Evolutionary conservation across 163 green algal genomes (phyloP).

Genomic region (Dunaliella salina): DNA sequence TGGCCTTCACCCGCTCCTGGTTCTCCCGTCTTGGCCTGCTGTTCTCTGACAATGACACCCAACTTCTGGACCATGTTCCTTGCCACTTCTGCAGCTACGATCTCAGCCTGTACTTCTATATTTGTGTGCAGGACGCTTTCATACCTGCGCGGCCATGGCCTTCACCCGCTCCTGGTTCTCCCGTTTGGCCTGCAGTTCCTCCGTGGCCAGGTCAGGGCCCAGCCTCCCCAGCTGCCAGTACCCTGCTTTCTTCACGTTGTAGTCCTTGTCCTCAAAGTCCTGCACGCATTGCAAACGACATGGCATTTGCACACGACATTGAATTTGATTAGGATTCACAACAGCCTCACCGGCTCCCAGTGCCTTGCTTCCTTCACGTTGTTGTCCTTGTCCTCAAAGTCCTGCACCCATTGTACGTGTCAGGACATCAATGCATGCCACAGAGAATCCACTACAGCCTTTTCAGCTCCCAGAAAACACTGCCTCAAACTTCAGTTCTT

Average conservation of each 20-base stretch:
- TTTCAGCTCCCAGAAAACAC: no score
- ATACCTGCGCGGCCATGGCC: constrained; percentile 5
- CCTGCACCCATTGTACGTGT: constrained; percentile 19
- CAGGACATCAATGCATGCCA: no score
- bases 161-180: constrained; percentile 7
- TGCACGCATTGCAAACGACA: neutral
- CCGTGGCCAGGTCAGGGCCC: constrained; percentile 58
- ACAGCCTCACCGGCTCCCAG: constrained; percentile 66
- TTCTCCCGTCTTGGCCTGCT: no score
- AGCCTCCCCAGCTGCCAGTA: constrained; percentile 75
- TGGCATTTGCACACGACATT: neutral
- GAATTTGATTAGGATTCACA: no score
- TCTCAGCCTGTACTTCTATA: no score
- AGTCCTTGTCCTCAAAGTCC: constrained; percentile 63
- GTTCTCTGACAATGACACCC: no score
- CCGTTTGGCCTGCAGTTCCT: constrained; percentile 60
- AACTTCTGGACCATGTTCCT: no score
- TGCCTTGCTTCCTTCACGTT: constrained; percentile 63
- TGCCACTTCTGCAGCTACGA: neutral
- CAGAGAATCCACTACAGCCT: no score
- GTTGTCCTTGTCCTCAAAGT: constrained; percentile 63
- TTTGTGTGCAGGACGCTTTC: neutral
- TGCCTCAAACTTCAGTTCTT: no score
- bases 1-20: no score
- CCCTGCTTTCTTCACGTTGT: constrained; percentile 54